phyloP scores from a whole-genome alignment of 2,329 filamentous ascomycete genomes.

The Colletotrichum salicis region DNA sequence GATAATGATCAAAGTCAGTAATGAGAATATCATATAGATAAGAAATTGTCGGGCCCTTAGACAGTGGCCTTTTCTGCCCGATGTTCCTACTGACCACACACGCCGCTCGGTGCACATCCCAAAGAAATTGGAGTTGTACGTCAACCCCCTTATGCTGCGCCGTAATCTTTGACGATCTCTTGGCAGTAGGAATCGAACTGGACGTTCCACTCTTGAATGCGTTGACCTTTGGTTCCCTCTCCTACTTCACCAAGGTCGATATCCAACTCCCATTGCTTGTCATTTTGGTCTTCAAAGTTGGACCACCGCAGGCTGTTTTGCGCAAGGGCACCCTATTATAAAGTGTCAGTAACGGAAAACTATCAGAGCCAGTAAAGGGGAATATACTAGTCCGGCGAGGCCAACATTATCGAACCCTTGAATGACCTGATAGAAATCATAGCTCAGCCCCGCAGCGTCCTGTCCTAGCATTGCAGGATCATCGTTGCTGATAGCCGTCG shows the following conservation, averaged over 20 bases:
- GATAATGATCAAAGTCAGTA: too few relatives aligned
- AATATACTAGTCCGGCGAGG: neutral
- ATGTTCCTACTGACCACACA: too few relatives aligned
- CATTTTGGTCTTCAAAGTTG: neutral
- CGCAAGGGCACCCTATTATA: neutral
- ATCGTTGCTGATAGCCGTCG: constrained; percentile 88
- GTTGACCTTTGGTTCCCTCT: neutral
- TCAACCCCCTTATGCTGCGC: neutral
- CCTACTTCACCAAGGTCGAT: neutral
- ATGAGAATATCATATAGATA: too few relatives aligned
- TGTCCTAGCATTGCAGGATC: constrained; percentile 82
- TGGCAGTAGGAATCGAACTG: neutral
- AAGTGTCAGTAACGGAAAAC: neutral
- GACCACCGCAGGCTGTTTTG: neutral
- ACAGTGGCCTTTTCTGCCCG: too few relatives aligned
- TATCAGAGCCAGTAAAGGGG: accelerated
- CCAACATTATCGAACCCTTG: neutral
- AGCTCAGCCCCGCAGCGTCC: constrained; percentile 2
- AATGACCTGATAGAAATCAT: constrained; percentile 74
- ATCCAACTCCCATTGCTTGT: neutral
- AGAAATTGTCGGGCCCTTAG: too few relatives aligned
- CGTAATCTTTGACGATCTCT: neutral
- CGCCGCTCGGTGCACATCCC: too few relatives aligned
- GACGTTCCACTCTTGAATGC: neutral
- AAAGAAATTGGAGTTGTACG: too few relatives aligned